A percentile compares a stretch with the other conserved stretches of the same genome.
Conservation (phyloP, 106 monocot species). For the Cymbidium sinense region DNA sequence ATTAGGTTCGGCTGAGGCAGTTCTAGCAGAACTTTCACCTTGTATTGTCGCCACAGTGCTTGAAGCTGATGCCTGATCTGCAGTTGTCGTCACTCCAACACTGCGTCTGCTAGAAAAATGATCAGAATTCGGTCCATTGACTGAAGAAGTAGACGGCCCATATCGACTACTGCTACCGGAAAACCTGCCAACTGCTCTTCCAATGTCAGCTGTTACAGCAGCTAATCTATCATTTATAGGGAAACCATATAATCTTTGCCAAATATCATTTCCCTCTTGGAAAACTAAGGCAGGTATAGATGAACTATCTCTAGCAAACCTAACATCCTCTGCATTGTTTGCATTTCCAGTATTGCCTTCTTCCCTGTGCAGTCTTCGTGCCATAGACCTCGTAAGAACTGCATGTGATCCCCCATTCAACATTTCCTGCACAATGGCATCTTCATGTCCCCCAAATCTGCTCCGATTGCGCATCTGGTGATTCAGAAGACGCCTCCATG, state of each 20-base stretch:
- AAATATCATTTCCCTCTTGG: slow-evolving; percentile 28
- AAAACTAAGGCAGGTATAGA: slow-evolving; percentile 19
- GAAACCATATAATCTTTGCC: slow-evolving; percentile 24
- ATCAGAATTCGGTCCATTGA: slow-evolving; percentile 27
- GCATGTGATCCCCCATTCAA: slow-evolving; percentile 31
- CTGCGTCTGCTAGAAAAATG: slow-evolving; percentile 9
- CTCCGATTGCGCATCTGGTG: slow-evolving; percentile 26
- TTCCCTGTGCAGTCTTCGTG: slow-evolving; percentile 34
- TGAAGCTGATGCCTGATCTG: slow-evolving; percentile 70
- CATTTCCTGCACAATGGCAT: slow-evolving; percentile 32
- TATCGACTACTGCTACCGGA: slow-evolving; percentile 15
- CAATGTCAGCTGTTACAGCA: slow-evolving; percentile 43
- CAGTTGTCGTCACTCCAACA: slow-evolving; percentile 22
- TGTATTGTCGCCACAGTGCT: slow-evolving; percentile 85
- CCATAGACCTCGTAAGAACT: slow-evolving; percentile 41
- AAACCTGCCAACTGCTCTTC: slow-evolving; percentile 45
- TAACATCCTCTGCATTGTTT: slow-evolving; percentile 5
- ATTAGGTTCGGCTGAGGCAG: slow-evolving; percentile 44
- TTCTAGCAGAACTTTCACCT: slow-evolving; percentile 34
- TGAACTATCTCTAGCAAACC: slow-evolving; percentile 16
- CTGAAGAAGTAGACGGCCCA: slow-evolving; percentile 34
- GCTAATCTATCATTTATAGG: slow-evolving; percentile 30
- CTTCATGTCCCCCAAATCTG: slow-evolving; percentile 31
- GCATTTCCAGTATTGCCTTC: slow-evolving; percentile 17
- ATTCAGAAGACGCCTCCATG: slow-evolving; percentile 47